Evolutionary conservation across 106 monocot species (phyloP), one percentile per base, ranked within the genome.

Genomic region (Dendrobium catenatum): DNA sequence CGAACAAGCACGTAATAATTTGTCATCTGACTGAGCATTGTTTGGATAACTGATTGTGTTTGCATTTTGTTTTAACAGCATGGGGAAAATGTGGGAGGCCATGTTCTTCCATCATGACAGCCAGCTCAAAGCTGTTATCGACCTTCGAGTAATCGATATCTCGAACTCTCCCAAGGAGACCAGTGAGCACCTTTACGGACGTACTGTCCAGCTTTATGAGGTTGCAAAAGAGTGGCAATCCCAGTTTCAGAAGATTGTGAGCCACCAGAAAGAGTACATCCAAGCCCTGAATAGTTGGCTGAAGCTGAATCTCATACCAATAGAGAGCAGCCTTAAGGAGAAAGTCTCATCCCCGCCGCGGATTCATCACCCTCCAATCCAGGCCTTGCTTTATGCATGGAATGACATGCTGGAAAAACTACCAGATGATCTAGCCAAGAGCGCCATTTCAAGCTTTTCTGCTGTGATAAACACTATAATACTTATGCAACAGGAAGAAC

Each of bases 291-390:
- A 87, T 77, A 82, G 82, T 77, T 99, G 98, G 98, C 75, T 99
- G 56, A 93, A 88, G 55, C 68, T 93, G 9, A 98, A 89, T 64
- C 86, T 92, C 54, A 89, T 91, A 73, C 97, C 97, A 18, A 89
- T 93, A 24, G 98, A 95, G 72, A 99, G 89, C 86, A 93, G 80
- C 86, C 80, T 99, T 31, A 99, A 90, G 68, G 98, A 99, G 77
- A 99, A 93, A 68, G 93, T 89, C 16, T 93, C 98, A 4, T 95
- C 95, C 10, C 98, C 98, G 9, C 83, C 80, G 0, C 79, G 79
- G 72, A 24, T 59, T 8, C 79, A 79, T 41, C 83, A 83, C 31
- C 83, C 83, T 27, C 80, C 80, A 86, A 91, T 99, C 78, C 87
- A 89, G 54, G 55, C 80, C 46, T 83, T 99, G 51, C 85, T 99